These are phyloP conservation scores for Kodamaea kakaduensis DNA, from an alignment of 805 yeast species.

Conservation along the genomic window DNA sequence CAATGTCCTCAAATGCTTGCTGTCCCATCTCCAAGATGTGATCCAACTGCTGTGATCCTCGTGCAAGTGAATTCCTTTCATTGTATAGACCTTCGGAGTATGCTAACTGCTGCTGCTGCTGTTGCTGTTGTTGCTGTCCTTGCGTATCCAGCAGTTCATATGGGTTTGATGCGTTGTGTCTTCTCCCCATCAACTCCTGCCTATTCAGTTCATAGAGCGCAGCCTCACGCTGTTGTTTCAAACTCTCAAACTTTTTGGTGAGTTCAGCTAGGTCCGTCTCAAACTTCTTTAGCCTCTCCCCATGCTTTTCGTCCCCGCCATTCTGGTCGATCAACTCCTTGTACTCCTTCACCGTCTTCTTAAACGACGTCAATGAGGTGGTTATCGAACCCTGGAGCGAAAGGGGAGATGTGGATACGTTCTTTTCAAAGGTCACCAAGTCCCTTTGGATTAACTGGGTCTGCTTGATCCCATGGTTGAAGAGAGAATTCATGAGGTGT, in stretches of 20 bases:
- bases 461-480: constrained; percentile 87
- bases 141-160: constrained; percentile 60
- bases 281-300: constrained; percentile 53
- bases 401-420: constrained; percentile 65
- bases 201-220: constrained; percentile 43
- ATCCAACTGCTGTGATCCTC: constrained; percentile 81
- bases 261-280: constrained; percentile 44
- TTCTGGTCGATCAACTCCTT: constrained; percentile 57
- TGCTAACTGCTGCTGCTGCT: constrained; percentile 25
- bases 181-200: constrained; percentile 54
- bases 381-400: constrained; percentile 74
- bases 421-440: constrained; percentile 58
- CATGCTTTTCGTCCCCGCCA: constrained; percentile 47
- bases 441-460: constrained; percentile 69
- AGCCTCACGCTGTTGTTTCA: constrained; percentile 55
- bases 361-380: constrained; percentile 73
- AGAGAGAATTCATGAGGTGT: constrained; percentile 62
- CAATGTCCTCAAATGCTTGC: constrained; percentile 76
- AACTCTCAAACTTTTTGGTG: constrained; percentile 46
- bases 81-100: constrained; percentile 63
- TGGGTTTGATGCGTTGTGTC: constrained; percentile 22
- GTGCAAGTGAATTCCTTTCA: constrained; percentile 59
- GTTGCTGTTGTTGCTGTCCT: constrained; percentile 26
- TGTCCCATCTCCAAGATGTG: constrained; percentile 89
- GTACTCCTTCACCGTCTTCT: constrained; percentile 72